Conservation (phyloP, 139 green algal genomes). For the Eudorina sp. region DNA sequence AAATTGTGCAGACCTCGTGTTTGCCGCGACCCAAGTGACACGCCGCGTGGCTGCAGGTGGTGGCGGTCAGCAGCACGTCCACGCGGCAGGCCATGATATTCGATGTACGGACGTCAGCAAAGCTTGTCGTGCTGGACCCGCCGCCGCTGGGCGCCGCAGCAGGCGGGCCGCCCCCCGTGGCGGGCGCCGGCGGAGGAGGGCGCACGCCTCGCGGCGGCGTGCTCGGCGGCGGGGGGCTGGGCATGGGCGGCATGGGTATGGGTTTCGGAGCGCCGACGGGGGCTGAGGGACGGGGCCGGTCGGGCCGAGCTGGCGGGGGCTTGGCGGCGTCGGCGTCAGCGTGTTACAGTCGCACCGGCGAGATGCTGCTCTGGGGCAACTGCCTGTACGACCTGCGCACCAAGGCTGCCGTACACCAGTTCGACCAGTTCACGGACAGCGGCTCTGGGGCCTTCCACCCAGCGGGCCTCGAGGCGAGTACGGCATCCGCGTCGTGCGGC, state of each 20-base stretch:
- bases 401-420: constrained; percentile 66
- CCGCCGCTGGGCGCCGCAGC: constrained; percentile 3
- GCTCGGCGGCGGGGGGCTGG: background rate
- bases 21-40: background rate
- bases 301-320: background rate
- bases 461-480: constrained; percentile 65
- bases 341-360: constrained; percentile 50
- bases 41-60: constrained; percentile 24
- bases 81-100: constrained; percentile 50
- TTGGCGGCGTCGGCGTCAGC: background rate
- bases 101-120: constrained; percentile 25
- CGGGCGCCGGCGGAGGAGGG: background rate
- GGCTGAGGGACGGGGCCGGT: background rate
- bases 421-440: constrained; percentile 80
- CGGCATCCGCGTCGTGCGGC: no score
- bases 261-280: background rate
- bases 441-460: constrained; percentile 77
- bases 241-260: background rate
- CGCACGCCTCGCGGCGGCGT: background rate
- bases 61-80: constrained; percentile 24
- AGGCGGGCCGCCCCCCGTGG: background rate
- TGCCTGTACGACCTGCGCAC: constrained; percentile 79
- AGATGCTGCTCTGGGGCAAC: constrained; percentile 79
- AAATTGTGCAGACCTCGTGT: no score
- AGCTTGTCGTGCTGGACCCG: background rate